Percentiles rank a stretch among this genome's conserved stretches.
Evolutionary conservation across 192 early-diverging fungal genomes (phyloP).

Genomic region (Linnemannia schmuckeri): DNA sequence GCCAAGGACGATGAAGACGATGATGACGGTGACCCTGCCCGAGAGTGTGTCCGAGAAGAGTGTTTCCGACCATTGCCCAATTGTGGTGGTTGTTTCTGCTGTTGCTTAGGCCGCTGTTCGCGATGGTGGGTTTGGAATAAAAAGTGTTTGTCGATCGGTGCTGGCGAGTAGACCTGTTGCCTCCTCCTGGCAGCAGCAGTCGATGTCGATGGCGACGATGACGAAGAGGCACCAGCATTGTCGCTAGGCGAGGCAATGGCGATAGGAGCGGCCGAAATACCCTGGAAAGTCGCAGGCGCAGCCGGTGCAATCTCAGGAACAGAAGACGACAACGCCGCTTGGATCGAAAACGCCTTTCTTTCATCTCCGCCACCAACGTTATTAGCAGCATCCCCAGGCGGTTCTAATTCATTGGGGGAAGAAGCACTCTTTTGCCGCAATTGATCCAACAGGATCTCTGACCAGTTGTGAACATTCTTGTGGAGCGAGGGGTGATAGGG

Average conservation of each 20-base stretch:
- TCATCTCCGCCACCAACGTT: not conserved
- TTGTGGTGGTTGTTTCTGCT: not conserved
- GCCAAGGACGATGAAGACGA: not conserved
- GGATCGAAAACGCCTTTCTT: not conserved
- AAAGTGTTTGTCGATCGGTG: constrained; percentile 28
- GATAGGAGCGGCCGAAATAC: not conserved
- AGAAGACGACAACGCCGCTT: not conserved
- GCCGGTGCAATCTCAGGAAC: not conserved
- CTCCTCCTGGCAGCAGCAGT: not conserved
- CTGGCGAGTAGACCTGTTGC: not conserved
- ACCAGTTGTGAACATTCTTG: constrained; percentile 41
- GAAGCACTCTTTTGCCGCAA: constrained; percentile 22
- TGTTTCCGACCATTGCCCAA: not conserved
- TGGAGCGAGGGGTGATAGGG: constrained; percentile 48
- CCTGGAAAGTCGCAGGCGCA: constrained; percentile 16
- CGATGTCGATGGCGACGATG: not conserved
- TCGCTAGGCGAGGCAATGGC: not conserved
- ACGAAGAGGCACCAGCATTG: not conserved
- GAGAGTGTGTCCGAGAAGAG: not conserved
- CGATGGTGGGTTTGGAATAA: constrained; percentile 50
- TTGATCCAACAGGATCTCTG: constrained; percentile 20
- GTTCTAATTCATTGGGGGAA: not conserved
- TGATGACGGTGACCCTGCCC: not conserved
- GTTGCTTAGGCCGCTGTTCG: not conserved
- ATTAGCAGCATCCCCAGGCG: not conserved